phyloP scores from a whole-genome alignment of 345 rosid genomes.

The Litchi chinensis region DNA sequence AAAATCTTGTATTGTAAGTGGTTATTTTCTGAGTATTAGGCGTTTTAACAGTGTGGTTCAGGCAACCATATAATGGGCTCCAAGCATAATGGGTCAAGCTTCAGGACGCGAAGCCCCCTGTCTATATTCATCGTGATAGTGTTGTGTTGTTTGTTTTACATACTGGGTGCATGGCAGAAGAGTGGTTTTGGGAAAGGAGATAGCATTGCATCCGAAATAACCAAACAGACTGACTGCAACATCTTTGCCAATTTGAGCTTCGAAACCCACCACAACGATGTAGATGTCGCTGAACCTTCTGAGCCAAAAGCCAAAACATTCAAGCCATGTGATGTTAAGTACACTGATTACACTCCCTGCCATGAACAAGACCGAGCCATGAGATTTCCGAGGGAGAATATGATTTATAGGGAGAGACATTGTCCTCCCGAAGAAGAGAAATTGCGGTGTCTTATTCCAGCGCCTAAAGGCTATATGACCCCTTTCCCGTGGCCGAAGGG shows the following conservation, averaged over 20 bases:
- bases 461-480: conserved; percentile 85
- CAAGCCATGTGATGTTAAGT: conserved; percentile 73
- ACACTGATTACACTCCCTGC: conserved; percentile 91
- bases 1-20: neutral
- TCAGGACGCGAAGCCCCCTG: conserved; percentile 58
- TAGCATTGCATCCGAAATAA: conserved; percentile 62
- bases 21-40: neutral
- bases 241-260: conserved; percentile 63
- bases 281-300: conserved; percentile 53
- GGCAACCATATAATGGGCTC: conserved; percentile 54
- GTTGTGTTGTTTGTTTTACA: conserved; percentile 86
- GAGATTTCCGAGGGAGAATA: conserved; percentile 89
- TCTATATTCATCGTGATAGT: conserved; percentile 72
- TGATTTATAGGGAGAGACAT: conserved; percentile 95
- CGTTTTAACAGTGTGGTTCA: conserved; percentile 16
- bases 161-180: conserved; percentile 96
- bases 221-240: conserved; percentile 71
- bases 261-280: conserved; percentile 72
- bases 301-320: conserved; percentile 57
- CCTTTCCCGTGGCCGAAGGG: conserved; percentile 98
- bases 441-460: conserved; percentile 81
- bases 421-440: conserved; percentile 87
- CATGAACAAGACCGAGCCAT: conserved; percentile 94
- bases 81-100: conserved; percentile 52
- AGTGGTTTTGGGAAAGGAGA: conserved; percentile 96